Conservation (phyloP, 768 basidiomycete genomes). For the Boletus barrowsii region DNA sequence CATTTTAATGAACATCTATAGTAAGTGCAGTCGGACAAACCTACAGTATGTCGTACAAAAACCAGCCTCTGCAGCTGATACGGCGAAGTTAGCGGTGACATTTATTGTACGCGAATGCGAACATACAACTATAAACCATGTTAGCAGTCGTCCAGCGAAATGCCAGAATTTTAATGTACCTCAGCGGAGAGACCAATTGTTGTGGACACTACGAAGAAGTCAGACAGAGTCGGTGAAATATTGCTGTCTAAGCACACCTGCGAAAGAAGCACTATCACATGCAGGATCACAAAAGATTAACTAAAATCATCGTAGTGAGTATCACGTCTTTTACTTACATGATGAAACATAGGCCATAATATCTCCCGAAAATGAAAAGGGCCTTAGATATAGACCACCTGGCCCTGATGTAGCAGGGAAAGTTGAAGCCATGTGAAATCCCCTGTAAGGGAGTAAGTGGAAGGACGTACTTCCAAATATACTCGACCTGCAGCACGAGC, state of each 20-base stretch:
- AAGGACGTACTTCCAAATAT: conserved; percentile 4
- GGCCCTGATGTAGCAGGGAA: neutral
- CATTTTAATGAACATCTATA: neutral
- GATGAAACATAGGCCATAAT: neutral
- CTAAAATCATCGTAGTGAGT: neutral
- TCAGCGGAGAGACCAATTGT: neutral
- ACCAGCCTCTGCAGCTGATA: neutral
- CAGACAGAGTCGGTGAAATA: neutral
- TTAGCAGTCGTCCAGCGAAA: neutral
- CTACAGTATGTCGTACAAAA: neutral
- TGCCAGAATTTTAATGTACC: neutral
- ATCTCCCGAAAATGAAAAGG: conserved; percentile 6
- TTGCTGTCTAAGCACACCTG: neutral
- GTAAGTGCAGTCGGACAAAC: neutral
- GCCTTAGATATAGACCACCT: neutral
- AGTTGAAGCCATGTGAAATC: neutral
- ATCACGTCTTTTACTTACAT: neutral
- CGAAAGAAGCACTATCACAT: neutral
- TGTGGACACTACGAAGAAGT: neutral
- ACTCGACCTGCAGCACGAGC: neutral
- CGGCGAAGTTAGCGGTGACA: neutral
- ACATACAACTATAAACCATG: neutral
- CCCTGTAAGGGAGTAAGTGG: neutral
- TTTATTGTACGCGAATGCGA: too few relatives aligned
- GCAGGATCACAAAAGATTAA: neutral